phyloP scores from a whole-genome alignment of 2,329 filamentous ascomycete genomes.

The Harringtonia aguacate region DNA sequence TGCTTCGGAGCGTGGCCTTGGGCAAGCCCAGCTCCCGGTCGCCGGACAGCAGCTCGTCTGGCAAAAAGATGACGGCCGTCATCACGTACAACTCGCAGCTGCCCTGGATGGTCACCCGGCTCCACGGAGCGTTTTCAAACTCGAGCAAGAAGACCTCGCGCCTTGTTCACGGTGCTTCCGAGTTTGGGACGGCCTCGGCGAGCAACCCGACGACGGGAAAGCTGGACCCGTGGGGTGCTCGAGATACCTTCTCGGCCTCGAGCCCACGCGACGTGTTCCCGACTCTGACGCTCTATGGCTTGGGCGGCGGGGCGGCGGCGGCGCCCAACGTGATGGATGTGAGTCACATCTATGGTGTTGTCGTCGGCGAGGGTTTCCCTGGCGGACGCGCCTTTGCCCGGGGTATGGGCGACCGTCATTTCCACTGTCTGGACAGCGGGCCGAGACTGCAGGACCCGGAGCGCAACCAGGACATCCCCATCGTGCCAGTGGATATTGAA shows the following conservation, averaged over 20 bases:
- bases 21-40: conserved; percentile 58
- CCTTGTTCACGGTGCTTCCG: conserved; percentile 74
- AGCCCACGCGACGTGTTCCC: conserved; percentile 72
- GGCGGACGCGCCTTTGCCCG: conserved; percentile 75
- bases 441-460: conserved; percentile 45
- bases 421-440: conserved; percentile 55
- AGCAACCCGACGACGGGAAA: conserved; percentile 72
- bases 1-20: conserved; percentile 69
- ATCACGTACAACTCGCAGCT: conserved; percentile 81
- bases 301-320: conserved; percentile 69
- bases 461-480: conserved; percentile 64
- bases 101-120: conserved; percentile 64
- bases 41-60: conserved; percentile 34
- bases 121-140: conserved; percentile 62
- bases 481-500: conserved; percentile 58
- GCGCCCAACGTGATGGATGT: conserved; percentile 83
- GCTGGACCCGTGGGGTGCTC: conserved; percentile 71
- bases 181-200: conserved; percentile 65
- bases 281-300: conserved; percentile 62
- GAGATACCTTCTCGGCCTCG: conserved; percentile 62
- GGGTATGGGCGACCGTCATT: conserved; percentile 60
- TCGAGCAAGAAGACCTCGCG: conserved; percentile 59
- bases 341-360: conserved; percentile 72
- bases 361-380: conserved; percentile 79
- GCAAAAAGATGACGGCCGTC: conserved; percentile 61